Base-by-base conservation (phyloP, 2,329 filamentous ascomycete species). In the Rhinocladiella similis region DNA sequence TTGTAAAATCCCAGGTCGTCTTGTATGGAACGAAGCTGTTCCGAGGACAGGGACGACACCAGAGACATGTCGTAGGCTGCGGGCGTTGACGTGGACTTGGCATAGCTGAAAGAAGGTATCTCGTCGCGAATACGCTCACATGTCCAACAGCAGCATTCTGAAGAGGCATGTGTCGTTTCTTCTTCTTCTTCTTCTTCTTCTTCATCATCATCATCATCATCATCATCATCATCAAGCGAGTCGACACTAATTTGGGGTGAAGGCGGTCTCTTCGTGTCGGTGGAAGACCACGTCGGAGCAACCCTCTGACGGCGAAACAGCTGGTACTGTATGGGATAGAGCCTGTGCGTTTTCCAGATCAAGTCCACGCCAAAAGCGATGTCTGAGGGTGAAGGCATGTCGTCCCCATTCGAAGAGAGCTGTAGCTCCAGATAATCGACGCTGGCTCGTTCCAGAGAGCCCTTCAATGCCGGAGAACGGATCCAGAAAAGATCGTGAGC, bases 91-190 rank as follows among this genome's bases (percentile, higher is more conserved):
- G 46, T 7, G 6, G 25, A 19, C 13, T 18, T 33, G 46, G 12
- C 38, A 19, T 41, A 41, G 38, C 38, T 41, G 38, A 41, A 41
- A 41, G 38, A n/a, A 16, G 38, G n/a, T 16, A 41, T 16, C 14
- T 62, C 54, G 33, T 62, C 57, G 3, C 56, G 50, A 18, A 62
- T 52, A n/a, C 60, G 53, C 41, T 62, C 56, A 38, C 60, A 62
- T 1, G 54, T 53, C 60, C 60, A 62, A 39, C 60, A 62, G 13
- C 49, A 55, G 43, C 60, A 62, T 16, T 20, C 14, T 42, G 27
- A 42, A 20, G 45, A 3, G 27, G 35, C 2, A 27, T 14, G 18
- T 46, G 16, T 45, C 14, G 35, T 13, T 35, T 7, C n/a, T n/a
- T n/a, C n/a, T n/a, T n/a, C n/a, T n/a, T n/a, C n/a, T n/a, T n/a